These are phyloP conservation scores for Suillus weaverae DNA, from an alignment of 768 basidiomycete species.

Conservation along the genomic window DNA sequence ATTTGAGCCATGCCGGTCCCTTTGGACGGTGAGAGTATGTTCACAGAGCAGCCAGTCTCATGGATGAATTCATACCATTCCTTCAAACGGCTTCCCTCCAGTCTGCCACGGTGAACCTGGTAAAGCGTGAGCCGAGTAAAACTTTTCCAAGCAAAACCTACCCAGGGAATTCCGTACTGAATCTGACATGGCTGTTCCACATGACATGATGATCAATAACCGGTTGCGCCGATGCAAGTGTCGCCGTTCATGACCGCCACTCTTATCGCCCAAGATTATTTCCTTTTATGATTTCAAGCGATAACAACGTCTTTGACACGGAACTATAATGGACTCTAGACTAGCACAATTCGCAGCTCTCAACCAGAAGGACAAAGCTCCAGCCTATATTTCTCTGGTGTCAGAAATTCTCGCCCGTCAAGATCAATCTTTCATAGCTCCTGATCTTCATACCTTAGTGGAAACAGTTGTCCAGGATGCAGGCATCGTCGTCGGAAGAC, in stretches of 20 bases:
- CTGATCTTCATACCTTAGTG: conserved; percentile 70
- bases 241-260: background rate
- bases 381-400: conserved; percentile 70
- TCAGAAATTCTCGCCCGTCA: conserved; percentile 59
- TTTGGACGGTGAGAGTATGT: conserved; percentile 12
- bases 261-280: background rate
- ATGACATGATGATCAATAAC: background rate
- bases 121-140: background rate
- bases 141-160: background rate
- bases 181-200: conserved; percentile 1
- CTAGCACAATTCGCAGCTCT: conserved; percentile 62
- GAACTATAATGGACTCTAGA: conserved; percentile 59
- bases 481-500: conserved; percentile 85
- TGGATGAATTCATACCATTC: background rate
- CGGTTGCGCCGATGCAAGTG: background rate
- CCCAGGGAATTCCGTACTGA: background rate
- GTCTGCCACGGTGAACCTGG: background rate
- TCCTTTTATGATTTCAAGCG: conserved; percentile 3
- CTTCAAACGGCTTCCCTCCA: background rate
- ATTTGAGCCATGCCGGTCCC: background rate
- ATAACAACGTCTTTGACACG: background rate
- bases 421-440: conserved; percentile 43
- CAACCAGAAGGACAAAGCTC: conserved; percentile 82
- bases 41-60: conserved; percentile 2
- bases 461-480: conserved; percentile 78